Conservation (phyloP, 164 flowering plant genomes). For the Houttuynia cordata region DNA sequence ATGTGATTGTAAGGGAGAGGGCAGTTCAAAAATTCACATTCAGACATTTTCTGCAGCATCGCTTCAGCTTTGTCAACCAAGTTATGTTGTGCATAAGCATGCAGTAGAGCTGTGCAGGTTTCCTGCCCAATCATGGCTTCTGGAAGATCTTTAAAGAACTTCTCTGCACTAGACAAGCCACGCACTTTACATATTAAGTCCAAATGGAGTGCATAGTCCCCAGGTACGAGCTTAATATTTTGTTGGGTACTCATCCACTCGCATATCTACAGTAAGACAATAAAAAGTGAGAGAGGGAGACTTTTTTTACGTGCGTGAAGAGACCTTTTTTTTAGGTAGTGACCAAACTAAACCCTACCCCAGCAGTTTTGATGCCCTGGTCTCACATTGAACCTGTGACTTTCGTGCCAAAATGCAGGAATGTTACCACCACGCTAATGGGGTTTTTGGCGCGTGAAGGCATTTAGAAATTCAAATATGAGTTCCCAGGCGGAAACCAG, state of each 20-base stretch:
- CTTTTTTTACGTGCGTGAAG: background rate
- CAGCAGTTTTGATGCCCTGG: too few species aligned
- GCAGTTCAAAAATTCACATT: constrained; percentile 43
- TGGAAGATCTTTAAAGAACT: constrained; percentile 83
- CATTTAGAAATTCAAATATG: background rate
- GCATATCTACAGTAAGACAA: constrained; percentile 47
- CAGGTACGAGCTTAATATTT: constrained; percentile 55
- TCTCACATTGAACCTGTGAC: too few species aligned
- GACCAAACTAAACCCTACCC: too few species aligned
- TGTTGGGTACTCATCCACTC: constrained; percentile 80
- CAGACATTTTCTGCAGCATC: constrained; percentile 71
- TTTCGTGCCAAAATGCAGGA: too few species aligned
- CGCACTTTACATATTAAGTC: constrained; percentile 85
- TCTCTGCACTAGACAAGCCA: constrained; percentile 70
- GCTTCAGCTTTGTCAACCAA: constrained; percentile 61
- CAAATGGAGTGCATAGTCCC: constrained; percentile 92
- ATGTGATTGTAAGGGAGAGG: constrained; percentile 76
- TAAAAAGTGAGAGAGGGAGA: too few species aligned
- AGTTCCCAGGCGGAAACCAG: background rate
- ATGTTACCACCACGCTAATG: too few species aligned
- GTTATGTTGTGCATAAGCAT: constrained; percentile 51
- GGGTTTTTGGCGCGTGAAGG: too few species aligned
- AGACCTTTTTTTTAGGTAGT: background rate
- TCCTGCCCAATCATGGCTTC: constrained; percentile 38
- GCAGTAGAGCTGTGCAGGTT: constrained; percentile 67